These are phyloP conservation scores for Eucalyptus polybractea DNA, from an alignment of 345 rosid genomes.

Conservation along the genomic window DNA sequence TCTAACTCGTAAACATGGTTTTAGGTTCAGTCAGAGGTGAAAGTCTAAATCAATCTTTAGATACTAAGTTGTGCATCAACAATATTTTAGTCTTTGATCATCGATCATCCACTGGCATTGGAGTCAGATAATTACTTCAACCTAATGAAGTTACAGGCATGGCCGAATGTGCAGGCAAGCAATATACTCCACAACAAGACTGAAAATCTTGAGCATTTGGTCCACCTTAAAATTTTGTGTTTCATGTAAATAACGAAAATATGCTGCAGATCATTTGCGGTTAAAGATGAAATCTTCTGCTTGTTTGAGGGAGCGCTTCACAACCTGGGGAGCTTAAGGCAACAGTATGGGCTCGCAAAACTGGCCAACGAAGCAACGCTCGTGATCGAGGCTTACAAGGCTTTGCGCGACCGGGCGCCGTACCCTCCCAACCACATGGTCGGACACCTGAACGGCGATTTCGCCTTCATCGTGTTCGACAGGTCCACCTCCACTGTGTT, in stretches of 20 bases:
- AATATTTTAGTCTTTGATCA: not conserved
- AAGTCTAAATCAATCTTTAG: not conserved
- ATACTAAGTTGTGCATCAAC: not conserved
- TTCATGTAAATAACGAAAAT: not conserved
- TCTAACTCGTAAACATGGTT: not conserved
- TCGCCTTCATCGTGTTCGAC: constrained; percentile 82
- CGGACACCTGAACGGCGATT: constrained; percentile 73
- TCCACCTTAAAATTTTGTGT: not conserved
- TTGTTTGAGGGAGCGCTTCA: constrained; percentile 74
- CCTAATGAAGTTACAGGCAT: not conserved
- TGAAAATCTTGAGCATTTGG: not conserved
- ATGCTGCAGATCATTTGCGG: constrained; percentile 66
- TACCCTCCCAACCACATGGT: constrained; percentile 83
- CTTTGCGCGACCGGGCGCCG: constrained; percentile 91
- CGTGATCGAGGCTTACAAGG: constrained; percentile 94
- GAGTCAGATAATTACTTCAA: not conserved
- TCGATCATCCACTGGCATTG: not conserved
- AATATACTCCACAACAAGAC: not conserved
- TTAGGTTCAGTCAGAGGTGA: not conserved
- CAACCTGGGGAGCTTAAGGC: constrained; percentile 81
- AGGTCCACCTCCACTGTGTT: constrained; percentile 71
- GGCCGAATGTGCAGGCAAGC: not conserved
- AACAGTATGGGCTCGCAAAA: constrained; percentile 82
- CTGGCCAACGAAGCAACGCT: constrained; percentile 63
- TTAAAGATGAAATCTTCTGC: constrained; percentile 85